A percentile compares a stretch with the other conserved stretches of the same genome.
Conservation (phyloP, 352 stramenopile species). For the Globisporangium polare region DNA sequence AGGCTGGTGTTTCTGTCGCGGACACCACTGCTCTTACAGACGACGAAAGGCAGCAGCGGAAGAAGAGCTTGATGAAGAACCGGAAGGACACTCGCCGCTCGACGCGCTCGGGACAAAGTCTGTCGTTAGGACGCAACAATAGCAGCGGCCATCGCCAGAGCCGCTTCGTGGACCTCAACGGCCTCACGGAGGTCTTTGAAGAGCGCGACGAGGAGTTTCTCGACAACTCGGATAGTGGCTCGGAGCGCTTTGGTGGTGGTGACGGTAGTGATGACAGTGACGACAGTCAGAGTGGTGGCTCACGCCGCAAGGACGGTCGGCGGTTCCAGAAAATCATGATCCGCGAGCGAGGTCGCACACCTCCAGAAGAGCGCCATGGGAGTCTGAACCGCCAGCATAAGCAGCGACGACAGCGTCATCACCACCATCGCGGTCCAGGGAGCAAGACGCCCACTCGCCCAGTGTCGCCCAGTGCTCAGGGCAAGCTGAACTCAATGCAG, state of each 20-base stretch:
- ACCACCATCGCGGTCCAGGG: neutral
- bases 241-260: neutral
- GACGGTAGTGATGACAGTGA: conserved; percentile 12
- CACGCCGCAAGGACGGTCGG: conserved; percentile 10
- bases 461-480: neutral
- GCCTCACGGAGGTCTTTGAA: conserved; percentile 55
- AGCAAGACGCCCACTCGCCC: neutral
- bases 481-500: neutral
- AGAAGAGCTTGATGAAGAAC: conserved; percentile 3
- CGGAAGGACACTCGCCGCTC: neutral
- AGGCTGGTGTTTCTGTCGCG: neutral
- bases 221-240: neutral
- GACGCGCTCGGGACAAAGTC: conserved; percentile 5
- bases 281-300: conserved; percentile 16
- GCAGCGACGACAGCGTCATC: conserved; percentile 11
- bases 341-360: conserved; percentile 42
- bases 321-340: conserved; percentile 35
- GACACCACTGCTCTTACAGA: neutral
- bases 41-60: neutral
- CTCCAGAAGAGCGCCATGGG: conserved; percentile 12
- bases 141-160: conserved; percentile 8
- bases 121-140: neutral
- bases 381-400: conserved; percentile 2
- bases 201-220: conserved; percentile 18
- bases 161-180: conserved; percentile 44